Percentiles rank a stretch among this genome's conserved stretches.
Evolutionary conservation across 1,284 basidiomycete genomes (phyloP).

Genomic region (Hemileia vastatrix): DNA sequence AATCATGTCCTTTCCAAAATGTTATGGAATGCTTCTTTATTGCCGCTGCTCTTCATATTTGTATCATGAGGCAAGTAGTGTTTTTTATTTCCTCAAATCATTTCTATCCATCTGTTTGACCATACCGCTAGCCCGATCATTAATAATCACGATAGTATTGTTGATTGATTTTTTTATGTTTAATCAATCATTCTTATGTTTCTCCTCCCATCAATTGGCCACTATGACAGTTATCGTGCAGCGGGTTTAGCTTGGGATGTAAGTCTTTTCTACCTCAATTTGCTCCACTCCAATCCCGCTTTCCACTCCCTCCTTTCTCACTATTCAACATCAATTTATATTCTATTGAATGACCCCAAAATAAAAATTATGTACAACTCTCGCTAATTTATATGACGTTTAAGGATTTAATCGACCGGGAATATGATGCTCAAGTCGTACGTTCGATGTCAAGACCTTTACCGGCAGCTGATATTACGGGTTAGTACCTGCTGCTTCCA

Average conservation of each 20-base stretch:
- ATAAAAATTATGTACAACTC: no score
- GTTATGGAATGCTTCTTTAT: slow-evolving; percentile 5
- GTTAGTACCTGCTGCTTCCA: slow-evolving; percentile 2
- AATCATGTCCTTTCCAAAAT: background rate
- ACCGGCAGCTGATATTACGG: slow-evolving; percentile 12
- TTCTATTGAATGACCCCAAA: no score
- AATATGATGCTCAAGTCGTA: slow-evolving; percentile 15
- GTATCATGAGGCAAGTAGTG: slow-evolving; percentile 16
- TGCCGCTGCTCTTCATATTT: slow-evolving; percentile 4
- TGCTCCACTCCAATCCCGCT: background rate
- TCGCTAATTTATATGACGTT: no score
- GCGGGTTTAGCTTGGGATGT: slow-evolving; percentile 22
- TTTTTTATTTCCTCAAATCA: no score
- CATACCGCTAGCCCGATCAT: no score
- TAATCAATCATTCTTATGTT: no score
- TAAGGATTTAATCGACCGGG: slow-evolving; percentile 17
- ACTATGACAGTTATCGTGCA: slow-evolving; percentile 16
- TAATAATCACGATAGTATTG: no score
- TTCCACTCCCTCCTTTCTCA: no score
- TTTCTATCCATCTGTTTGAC: no score
- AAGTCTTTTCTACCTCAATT: background rate
- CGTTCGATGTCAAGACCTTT: slow-evolving; percentile 14
- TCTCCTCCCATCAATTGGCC: no score
- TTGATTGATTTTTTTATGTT: no score
- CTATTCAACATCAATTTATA: no score